Base-by-base conservation (phyloP, 2,329 filamentous ascomycete species). In the Aspergillus piperis region DNA sequence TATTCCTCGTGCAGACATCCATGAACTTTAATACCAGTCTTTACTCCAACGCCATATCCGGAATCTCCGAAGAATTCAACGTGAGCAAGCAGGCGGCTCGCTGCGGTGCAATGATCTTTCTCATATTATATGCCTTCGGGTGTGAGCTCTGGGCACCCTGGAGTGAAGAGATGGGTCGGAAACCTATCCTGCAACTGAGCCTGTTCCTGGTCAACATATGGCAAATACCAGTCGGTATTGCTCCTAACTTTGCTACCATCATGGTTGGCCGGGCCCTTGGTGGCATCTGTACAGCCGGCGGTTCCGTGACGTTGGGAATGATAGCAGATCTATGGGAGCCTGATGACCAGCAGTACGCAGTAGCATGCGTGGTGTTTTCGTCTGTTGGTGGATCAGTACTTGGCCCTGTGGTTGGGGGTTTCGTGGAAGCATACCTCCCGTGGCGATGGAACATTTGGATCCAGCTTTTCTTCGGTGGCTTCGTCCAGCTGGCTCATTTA, bases 111-210 rank as follows among this genome's bases (percentile, higher is more conserved):
- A 88, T 90, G 78, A 85, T 92, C 64, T 95, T 94, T 77, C 78
- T 96, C 39, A 83, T 95, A 53, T 75, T 88, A 2, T 95, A 96
- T 73, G 91, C 90, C 39, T 93, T 95, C 71, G 91, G 91, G 32
- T 95, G 91, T 73, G 91, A 95, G 74, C 82, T 94, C 0, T 95
- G 91, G 91, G 91, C 91, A 0, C 91, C 91, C 0, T 95, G 91
- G 90, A 90, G 86, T 48, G 91, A 96, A 73, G 91, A 95, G 70
- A 81, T 94, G 53, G 91, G 91, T 21, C 86, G 91, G 53, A 90
- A 87, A 79, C 88, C 88, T 2, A 84, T 95, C 58, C 81, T 94
- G 17, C 90, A 94, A 80, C 77, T 83, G 25, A 90, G 87, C 32
- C 77, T 95, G 53, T 83, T 89, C 64, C 78, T 95, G 8, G 90